These are phyloP conservation scores for Russula emetica DNA, from an alignment of 768 basidiomycete genomes.

Conservation along the genomic window DNA sequence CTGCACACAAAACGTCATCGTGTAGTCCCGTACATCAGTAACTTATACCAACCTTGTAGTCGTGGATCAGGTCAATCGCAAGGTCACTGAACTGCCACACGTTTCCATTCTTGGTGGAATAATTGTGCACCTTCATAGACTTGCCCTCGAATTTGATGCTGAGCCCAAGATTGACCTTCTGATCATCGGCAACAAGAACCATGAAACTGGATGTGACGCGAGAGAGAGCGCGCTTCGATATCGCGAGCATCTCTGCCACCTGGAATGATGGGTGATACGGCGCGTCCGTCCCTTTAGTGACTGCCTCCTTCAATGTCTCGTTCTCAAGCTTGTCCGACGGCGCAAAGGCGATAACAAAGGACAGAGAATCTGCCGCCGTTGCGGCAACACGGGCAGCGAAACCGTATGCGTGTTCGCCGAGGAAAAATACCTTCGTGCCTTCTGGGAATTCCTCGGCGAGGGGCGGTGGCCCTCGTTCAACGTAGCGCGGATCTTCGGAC, in stretches of 20 bases:
- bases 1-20: slow-evolving; percentile 37
- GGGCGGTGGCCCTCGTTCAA: slow-evolving; percentile 78
- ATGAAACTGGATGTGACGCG: slow-evolving; percentile 93
- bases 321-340: slow-evolving; percentile 78
- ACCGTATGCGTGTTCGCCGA: slow-evolving; percentile 94
- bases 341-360: slow-evolving; percentile 90
- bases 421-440: slow-evolving; percentile 90
- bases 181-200: slow-evolving; percentile 69
- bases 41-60: slow-evolving; percentile 62
- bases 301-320: slow-evolving; percentile 68
- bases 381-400: slow-evolving; percentile 84
- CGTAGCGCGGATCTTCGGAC: slow-evolving; percentile 83
- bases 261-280: slow-evolving; percentile 77
- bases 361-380: slow-evolving; percentile 64
- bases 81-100: slow-evolving; percentile 94
- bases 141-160: slow-evolving; percentile 97
- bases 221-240: slow-evolving; percentile 77
- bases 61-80: slow-evolving; percentile 70
- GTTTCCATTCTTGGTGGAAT: slow-evolving; percentile 76
- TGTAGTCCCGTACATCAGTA: background rate
- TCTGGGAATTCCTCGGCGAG: slow-evolving; percentile 86
- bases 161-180: slow-evolving; percentile 87
- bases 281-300: slow-evolving; percentile 45
- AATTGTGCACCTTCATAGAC: slow-evolving; percentile 87
- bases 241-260: slow-evolving; percentile 65